phyloP scores from a whole-genome alignment of 176 grass and related monocot species.

The Lolium rigidum region DNA sequence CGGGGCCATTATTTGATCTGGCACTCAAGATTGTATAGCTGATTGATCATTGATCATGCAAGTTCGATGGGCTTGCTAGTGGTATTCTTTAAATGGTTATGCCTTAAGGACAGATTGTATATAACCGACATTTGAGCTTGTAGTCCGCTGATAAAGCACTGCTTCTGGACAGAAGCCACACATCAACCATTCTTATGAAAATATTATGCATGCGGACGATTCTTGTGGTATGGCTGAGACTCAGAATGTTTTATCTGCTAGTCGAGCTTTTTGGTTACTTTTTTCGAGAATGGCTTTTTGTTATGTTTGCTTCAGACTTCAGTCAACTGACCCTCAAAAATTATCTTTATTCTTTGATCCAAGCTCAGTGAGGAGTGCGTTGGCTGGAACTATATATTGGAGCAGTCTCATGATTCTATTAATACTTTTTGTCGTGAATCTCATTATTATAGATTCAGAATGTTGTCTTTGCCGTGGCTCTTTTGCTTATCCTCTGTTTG shows the following conservation, averaged over 20 bases:
- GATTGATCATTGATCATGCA: conserved; percentile 13
- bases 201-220: background rate
- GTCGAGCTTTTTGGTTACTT: background rate
- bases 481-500: too few relatives aligned
- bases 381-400: too few relatives aligned
- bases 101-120: background rate
- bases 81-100: conserved; percentile 17
- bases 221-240: background rate
- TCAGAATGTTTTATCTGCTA: background rate
- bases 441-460: rapidly evolving
- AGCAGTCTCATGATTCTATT: too few relatives aligned
- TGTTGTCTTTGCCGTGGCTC: rapidly evolving
- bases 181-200: background rate
- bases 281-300: background rate
- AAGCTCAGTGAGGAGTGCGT: background rate
- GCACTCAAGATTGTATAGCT: conserved; percentile 44
- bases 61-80: conserved; percentile 5
- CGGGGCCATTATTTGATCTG: conserved; percentile 21
- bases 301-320: background rate
- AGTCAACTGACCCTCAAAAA: background rate
- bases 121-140: background rate
- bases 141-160: background rate
- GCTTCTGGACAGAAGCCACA: background rate
- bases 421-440: too few relatives aligned
- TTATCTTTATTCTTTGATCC: background rate